Evolutionary conservation across 2,329 filamentous ascomycete genomes (phyloP), one percentile per base, ranked within the genome.

Genomic region (Blastomyces gilchristii): DNA sequence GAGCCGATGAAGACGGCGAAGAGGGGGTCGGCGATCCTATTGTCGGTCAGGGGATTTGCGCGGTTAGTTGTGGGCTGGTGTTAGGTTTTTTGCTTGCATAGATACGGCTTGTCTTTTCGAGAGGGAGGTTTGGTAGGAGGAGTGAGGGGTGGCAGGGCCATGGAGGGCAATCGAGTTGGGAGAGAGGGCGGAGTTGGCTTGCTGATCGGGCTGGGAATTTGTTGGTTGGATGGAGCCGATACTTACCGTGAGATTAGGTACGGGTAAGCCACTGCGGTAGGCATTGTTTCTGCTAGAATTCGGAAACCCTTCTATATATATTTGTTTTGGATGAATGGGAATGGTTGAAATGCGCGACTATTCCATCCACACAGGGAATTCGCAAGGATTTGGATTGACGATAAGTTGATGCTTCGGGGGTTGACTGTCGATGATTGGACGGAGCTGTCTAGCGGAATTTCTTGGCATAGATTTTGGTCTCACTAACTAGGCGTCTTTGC

Each of bases 1-100:
- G 79, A 70, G 58, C 82, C 82, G 68, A 84, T 82, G 65, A 77
- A 71, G 47, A 80, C 63, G 31, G 82, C 82, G 68, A 85, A 85
- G 63, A 84, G 62, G 41, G 82, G 82, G 68, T 85, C 82, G 6
- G 75, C 77, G 64, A 79, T 66, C 70, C 80, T 82, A 56, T 71
- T 72, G n/a, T 22, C 0, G n/a, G n/a, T 22, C n/a, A 22, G n/a
- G n/a, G n/a, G n/a, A 22, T 34, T 73, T 71, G 41, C 43, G 47
- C 7, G 39, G 56, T 45, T 25, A 25, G 25, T 25, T 49, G 43
- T 52, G 28, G 34, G 57, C 59, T 60, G 52, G 43, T 58, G 58
- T 22, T 18, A 5, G 14, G 12, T 45, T 45, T 45, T 18, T 45
- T 45, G 31, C 31, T 45, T 45, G 41, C 14, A 45, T 45, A 45